Base-by-base conservation (phyloP, 441 rosid species). In the Francoa sonchifolia region DNA sequence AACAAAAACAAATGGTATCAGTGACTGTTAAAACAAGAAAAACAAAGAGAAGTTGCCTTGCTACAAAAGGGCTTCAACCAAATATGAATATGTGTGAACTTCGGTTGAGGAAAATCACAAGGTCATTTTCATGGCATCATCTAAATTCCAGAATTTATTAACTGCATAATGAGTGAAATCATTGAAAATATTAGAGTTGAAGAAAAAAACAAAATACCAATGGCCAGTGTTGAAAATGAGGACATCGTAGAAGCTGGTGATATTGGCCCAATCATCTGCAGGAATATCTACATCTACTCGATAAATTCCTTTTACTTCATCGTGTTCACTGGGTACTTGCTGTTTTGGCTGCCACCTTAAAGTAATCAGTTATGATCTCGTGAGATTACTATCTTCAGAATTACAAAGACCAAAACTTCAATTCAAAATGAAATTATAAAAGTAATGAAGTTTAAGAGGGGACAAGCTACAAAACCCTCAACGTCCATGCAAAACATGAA, bases 211-310 rank as follows among this genome's bases (percentile, higher is more conserved):
- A 31, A 38, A 37, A 53, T 78, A 90, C 98, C 98, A 90, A 57
- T 90, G 98, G 39, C 96, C 96, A 37, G 95, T 86, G 46, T 86
- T 90, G 22, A 82, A 80, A 34, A 90, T 34, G 48, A 85, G 82
- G 53, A 82, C 89, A 59, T 89, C 82, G 14, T 79, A 89, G 54
- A 82, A 79, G 66, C 58, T 60, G 39, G 68, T 62, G 59, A 77
- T 46, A 36, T 61, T 65, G 44, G 69, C 59, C 96, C 98, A 90
- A 53, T 86, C 93, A 56, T 55, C 67, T 10, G 96, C 95, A 47
- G 93, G 93, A 43, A 69, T 47, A 64, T 90, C 96, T 42, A 86
- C 93, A 69, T 90, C 95, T 34, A 90, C 85, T 31, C 78, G 76
- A 50, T 78, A 66, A 1, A 29, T 53, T 48, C 81, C 95, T 67